Conservation (phyloP, 257 asterid genomes). For the Gentiana dahurica region DNA sequence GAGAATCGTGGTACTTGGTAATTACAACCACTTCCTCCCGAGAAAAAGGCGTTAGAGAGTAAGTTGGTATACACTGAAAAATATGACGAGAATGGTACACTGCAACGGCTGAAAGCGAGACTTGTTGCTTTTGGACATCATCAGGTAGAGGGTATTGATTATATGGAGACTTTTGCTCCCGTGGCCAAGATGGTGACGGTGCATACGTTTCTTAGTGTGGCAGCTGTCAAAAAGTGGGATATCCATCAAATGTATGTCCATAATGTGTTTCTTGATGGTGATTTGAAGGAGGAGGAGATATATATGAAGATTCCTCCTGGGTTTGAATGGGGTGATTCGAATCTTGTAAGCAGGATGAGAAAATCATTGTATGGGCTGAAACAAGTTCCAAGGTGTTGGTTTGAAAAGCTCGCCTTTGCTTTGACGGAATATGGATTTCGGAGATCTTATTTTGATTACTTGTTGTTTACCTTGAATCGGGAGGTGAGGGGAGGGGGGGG, state of each 20-base stretch:
- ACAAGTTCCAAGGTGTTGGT: slow-evolving; percentile 5
- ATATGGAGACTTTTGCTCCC: not conserved
- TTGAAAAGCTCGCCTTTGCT: not conserved
- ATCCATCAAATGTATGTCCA: not conserved
- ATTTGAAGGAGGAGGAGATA: slow-evolving; percentile 1
- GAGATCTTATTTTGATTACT: not conserved
- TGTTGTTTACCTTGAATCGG: not conserved
- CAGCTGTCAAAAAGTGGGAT: not conserved
- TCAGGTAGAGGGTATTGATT: not conserved
- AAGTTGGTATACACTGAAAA: no score
- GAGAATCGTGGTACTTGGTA: not conserved
- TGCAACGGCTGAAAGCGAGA: no score
- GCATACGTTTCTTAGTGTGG: not conserved
- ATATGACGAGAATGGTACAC: no score
- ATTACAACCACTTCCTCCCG: no score
- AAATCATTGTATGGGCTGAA: slow-evolving; percentile 1
- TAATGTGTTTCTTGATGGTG: slow-evolving; percentile 1
- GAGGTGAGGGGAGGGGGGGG: no score
- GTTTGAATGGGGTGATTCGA: not conserved
- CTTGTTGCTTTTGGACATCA: no score
- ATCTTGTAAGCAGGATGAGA: not conserved
- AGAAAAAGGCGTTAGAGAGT: no score
- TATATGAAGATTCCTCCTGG: slow-evolving; percentile 14
- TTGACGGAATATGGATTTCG: not conserved
- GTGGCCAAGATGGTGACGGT: not conserved